These are phyloP conservation scores for Retiboletus flavoniger DNA, from an alignment of 1,284 basidiomycete genomes.

Conservation along the genomic window DNA sequence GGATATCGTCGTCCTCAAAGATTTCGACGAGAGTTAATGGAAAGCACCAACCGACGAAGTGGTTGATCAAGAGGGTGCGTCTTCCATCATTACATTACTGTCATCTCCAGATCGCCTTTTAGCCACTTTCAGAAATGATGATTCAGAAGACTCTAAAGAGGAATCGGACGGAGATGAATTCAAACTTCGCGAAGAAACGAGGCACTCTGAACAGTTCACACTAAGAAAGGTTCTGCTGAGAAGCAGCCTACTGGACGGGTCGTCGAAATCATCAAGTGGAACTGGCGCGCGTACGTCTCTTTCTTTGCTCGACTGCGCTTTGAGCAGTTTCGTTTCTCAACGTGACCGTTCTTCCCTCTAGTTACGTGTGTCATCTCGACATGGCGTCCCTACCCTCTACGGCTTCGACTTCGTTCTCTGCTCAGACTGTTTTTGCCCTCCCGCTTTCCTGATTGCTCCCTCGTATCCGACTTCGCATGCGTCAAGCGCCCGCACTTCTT, in stretches of 20 bases:
- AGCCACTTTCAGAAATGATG: slow-evolving; percentile 88
- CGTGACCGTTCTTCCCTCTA: slow-evolving; percentile 26
- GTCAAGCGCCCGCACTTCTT: slow-evolving; percentile 87
- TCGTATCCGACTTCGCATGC: slow-evolving; percentile 90
- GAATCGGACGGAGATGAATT: slow-evolving; percentile 53
- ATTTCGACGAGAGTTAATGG: slow-evolving; percentile 90
- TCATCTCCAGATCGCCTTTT: slow-evolving; percentile 1
- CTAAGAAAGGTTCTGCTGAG: slow-evolving; percentile 38
- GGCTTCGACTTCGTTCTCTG: slow-evolving; percentile 77
- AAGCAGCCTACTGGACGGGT: slow-evolving; percentile 90
- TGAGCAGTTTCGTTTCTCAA: slow-evolving; percentile 6
- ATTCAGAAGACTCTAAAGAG: slow-evolving; percentile 73
- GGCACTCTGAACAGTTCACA: slow-evolving; percentile 41
- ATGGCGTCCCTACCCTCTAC: slow-evolving; percentile 81
- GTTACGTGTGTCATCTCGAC: slow-evolving; percentile 96
- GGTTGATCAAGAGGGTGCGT: slow-evolving; percentile 83
- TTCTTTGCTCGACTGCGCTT: not conserved
- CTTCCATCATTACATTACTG: not conserved
- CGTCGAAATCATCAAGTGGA: slow-evolving; percentile 91
- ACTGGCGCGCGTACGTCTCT: slow-evolving; percentile 84
- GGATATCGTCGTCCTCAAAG: slow-evolving; percentile 89
- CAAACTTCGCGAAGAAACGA: slow-evolving; percentile 45
- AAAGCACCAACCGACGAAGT: slow-evolving; percentile 92
- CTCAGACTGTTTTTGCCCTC: slow-evolving; percentile 93
- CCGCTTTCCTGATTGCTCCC: slow-evolving; percentile 92